Percentiles rank a stretch among this genome's conserved stretches.
These are phyloP conservation scores for Pleurotus salmoneostramineus DNA, from an alignment of 768 basidiomycete genomes.

Conservation along the genomic window DNA sequence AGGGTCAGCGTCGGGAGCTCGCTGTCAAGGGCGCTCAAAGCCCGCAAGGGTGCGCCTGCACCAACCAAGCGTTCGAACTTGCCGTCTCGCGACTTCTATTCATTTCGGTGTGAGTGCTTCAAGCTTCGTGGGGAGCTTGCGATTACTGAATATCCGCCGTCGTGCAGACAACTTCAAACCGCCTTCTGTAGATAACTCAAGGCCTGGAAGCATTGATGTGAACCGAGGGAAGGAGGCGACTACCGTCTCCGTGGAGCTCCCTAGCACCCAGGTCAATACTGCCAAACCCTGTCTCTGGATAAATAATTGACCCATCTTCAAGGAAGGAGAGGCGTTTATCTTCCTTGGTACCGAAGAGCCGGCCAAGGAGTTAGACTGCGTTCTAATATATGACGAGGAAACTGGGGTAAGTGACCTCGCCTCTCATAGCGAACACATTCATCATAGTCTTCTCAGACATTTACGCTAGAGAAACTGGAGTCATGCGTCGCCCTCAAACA, in stretches of 20 bases:
- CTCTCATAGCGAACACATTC: background rate
- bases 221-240: constrained; percentile 49
- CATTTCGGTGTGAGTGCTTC: constrained; percentile 63
- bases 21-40: constrained; percentile 61
- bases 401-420: constrained; percentile 43
- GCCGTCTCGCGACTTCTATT: constrained; percentile 69
- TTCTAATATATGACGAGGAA: constrained; percentile 78
- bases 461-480: constrained; percentile 74
- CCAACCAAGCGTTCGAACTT: constrained; percentile 36
- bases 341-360: constrained; percentile 56
- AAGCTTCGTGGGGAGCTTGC: background rate
- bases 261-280: constrained; percentile 54
- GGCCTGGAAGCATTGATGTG: constrained; percentile 63
- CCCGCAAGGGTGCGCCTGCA: constrained; percentile 51
- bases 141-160: background rate
- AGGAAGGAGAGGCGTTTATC: constrained; percentile 51
- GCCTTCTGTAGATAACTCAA: constrained; percentile 59
- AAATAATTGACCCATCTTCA: background rate
- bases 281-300: background rate
- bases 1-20: constrained; percentile 60
- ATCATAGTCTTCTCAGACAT: constrained; percentile 38
- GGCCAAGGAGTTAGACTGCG: constrained; percentile 70
- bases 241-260: constrained; percentile 58
- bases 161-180: constrained; percentile 73
- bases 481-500: constrained; percentile 54